A percentile compares a stretch with the other conserved stretches of the same genome.
Evolutionary conservation across 345 rosid species (phyloP).

Genomic region (Pelargonium nanum): DNA sequence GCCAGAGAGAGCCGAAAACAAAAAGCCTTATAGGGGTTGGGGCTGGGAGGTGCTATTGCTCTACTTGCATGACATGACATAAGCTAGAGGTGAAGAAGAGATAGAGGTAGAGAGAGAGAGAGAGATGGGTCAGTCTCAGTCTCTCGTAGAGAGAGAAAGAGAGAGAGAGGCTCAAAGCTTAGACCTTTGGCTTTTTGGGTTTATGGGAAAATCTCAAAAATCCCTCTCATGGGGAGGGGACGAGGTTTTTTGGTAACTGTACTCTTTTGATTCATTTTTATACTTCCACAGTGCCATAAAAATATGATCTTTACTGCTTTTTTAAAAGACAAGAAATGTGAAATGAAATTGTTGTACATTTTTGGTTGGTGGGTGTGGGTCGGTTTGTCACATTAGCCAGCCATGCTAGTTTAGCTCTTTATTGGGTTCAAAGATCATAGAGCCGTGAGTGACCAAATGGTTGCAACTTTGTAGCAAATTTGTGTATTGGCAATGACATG

Average conservation of each 20-base stretch:
- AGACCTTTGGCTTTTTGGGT: constrained; percentile 10
- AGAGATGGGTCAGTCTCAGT: no score
- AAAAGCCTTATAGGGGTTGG: background rate
- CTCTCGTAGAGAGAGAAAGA: no score
- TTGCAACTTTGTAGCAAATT: no score
- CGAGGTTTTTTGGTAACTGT: constrained; percentile 27
- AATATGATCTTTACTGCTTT: background rate
- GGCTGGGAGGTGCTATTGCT: background rate
- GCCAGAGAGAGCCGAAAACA: no score
- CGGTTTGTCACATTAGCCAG: no score
- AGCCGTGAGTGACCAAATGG: no score
- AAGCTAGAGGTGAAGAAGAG: background rate
- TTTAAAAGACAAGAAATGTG: no score
- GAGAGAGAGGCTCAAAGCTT: constrained; percentile 6
- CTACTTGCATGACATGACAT: background rate
- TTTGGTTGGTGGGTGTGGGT: no score
- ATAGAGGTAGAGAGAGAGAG: constrained; percentile 5
- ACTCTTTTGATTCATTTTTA: constrained; percentile 1
- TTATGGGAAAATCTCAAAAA: constrained; percentile 16
- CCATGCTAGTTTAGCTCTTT: no score
- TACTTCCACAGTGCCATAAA: background rate
- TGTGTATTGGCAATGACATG: no score
- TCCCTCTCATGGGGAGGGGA: constrained; percentile 22
- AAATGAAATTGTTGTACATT: no score
- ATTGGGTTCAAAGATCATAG: no score